Evolutionary conservation across 1,139 yeast genomes (phyloP).

Genomic region (Casaregolazyma lundiana): DNA sequence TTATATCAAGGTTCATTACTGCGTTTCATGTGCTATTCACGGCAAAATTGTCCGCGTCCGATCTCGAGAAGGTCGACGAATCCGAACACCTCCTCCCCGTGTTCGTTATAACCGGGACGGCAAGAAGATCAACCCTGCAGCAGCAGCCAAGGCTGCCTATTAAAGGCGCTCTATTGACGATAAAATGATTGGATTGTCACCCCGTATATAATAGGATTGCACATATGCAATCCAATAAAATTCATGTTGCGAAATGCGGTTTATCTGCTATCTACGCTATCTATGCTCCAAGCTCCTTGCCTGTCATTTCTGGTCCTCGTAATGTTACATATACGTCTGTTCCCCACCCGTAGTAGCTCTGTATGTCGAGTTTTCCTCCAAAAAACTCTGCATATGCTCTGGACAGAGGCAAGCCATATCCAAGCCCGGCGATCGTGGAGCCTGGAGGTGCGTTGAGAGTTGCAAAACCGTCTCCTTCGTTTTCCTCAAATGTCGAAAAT

Average conservation of each 20-base stretch:
- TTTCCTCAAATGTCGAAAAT: constrained; percentile 66
- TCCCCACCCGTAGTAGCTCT: constrained; percentile 83
- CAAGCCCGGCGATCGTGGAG: constrained; percentile 88
- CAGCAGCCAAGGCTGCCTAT: constrained; percentile 79
- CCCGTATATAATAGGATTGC: neutral
- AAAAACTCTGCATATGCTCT: constrained; percentile 65
- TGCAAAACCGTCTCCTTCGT: constrained; percentile 45
- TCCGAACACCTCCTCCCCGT: constrained; percentile 99
- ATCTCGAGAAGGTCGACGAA: constrained; percentile 97
- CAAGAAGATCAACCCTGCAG: constrained; percentile 94
- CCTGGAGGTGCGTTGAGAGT: constrained; percentile 70
- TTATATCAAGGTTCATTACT: constrained; percentile 99
- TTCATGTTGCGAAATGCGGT: constrained; percentile 1
- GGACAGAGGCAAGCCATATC: constrained; percentile 88
- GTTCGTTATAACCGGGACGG: constrained; percentile 93
- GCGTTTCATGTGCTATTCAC: constrained; percentile 99
- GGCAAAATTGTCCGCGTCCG: constrained; percentile 99
- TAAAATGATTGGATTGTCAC: neutral
- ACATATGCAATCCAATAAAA: neutral
- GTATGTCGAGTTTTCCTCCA: constrained; percentile 73
- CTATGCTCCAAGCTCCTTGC: neutral
- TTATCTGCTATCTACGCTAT: neutral
- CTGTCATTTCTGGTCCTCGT: constrained; percentile 34
- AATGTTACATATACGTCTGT: constrained; percentile 63
- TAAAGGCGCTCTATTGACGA: constrained; percentile 1